Base-by-base conservation (phyloP, 192 early-diverging fungal species). In the Coemansia sp. region DNA sequence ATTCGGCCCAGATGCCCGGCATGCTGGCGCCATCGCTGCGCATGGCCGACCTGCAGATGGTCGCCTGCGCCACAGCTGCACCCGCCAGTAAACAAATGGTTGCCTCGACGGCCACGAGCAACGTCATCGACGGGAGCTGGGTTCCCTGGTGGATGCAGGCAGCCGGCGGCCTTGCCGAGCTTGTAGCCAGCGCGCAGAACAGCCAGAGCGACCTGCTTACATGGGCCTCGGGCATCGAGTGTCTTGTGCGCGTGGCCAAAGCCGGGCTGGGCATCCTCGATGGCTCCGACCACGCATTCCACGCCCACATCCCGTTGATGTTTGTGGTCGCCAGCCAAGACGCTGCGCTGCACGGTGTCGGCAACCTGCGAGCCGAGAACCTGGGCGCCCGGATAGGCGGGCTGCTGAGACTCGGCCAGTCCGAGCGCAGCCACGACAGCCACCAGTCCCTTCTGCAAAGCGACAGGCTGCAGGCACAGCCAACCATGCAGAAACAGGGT, bases 371-470 rank as follows among this genome's bases (percentile, higher is more conserved):
- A 29, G 52, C 8, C 31, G 33, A 57, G 12, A 73, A 73, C 32
- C 54, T 80, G 34, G 77, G 77, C 33, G 77, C 77, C 2, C 57
- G 77, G 18, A 68, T 80, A 11, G 77, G 77, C 62, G 69, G 72
- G 12, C 72, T 80, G 32, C 33, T 80, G 32, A 65, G 57, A 69
- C 59, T 74, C 5, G 68, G 72, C 6, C 18, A 8, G 25, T 25
- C 30, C 2, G 45, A 32, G 5, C 20, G 28, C n/a, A 7, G 36
- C 33, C 1, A 59, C 1, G 17, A n/a, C 20, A 4, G 22, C 5
- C 4, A 50, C 31, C 55, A 56, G 20, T n/a, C n/a, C n/a, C n/a
- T n/a, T n/a, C 55, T 22, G 28, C 55, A 22, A 6, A 34, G 55
- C 49, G 29, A 56, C 2, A 25, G 25, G n/a, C 55, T 32, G 32